Base-by-base conservation (phyloP, 2,329 filamentous ascomycete genomes). In the Microdochium paspali region DNA sequence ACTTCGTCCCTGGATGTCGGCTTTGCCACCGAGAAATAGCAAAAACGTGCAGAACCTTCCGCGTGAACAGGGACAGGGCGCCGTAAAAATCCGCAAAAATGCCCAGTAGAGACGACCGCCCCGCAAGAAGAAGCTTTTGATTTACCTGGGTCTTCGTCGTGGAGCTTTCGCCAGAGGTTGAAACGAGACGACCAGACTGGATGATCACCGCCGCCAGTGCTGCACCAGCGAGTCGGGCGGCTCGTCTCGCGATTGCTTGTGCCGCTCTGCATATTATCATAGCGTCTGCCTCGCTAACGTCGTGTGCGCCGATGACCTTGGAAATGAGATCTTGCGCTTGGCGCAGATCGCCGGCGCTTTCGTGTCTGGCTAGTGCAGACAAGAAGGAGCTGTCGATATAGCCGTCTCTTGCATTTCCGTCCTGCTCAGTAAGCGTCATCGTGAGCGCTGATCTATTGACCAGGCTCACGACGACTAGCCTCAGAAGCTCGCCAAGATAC, bases 1-100 rank as follows among this genome's bases (percentile, higher is more conserved):
- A 2, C 88, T 84, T 79, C 24, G 80, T 74, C 68, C 93, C 91
- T 62, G 97, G 87, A 1, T 89, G 87, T 63, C 87, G 81, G 4
- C 90, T 90, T 57, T 97, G 91, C 61, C 93, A 88, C 18, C 81
- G 73, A 9, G 83, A 88, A n/a, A 88, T 79, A 10, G 85, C 83
- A 54, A 84, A 82, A 51, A 97, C 79, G 50, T 83, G 79, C 47
- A 95, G 79, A 51, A 85, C 76, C 49, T 81, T 82, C 63, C 35
- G 3, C 12, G 35, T 40, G 35, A 40, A 40, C 13, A 40, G 35
- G 10, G 35, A 40, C 6, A 40, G 35, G 18, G 35, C 35, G 18
- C 18, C 18, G 35, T 20, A 40, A 20, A 40, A 40, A 20, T 40
- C 18, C n/a, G 10, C 6, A 15, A 40, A 20, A 10, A 40, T 15